Evolutionary conservation across 148 eudicot species (phyloP).

Genomic region (Diospyros kaki): DNA sequence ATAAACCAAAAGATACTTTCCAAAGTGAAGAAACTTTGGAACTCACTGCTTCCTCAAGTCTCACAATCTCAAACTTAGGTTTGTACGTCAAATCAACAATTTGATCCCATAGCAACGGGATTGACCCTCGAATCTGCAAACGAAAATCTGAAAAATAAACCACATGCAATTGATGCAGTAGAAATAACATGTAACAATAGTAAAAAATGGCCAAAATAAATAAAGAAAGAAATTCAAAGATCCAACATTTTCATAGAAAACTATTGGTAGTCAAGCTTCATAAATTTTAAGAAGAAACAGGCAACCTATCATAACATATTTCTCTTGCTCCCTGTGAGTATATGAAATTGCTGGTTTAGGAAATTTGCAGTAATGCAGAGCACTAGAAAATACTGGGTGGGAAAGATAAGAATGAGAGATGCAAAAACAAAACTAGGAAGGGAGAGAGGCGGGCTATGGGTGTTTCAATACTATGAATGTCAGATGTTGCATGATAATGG

Average conservation of each 20-base stretch:
- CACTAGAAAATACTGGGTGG: no score
- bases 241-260: no score
- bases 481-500: no score
- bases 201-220: neutral
- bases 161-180: neutral
- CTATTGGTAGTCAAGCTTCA: neutral
- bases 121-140: slow-evolving; percentile 88
- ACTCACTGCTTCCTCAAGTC: slow-evolving; percentile 87
- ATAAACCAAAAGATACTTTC: neutral
- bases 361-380: no score
- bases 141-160: slow-evolving; percentile 17
- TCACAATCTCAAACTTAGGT: slow-evolving; percentile 83
- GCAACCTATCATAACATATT: neutral
- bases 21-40: slow-evolving; percentile 2
- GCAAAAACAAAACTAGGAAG: no score
- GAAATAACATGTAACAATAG: neutral
- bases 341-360: no score
- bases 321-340: no score
- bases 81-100: slow-evolving; percentile 95
- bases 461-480: no score
- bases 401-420: no score
- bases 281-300: slow-evolving; percentile 7
- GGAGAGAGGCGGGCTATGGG: no score
- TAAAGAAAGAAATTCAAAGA: no score
- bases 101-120: slow-evolving; percentile 94